Evolutionary conservation across 495 filamentous ascomycete genomes (phyloP), one percentile per base, ranked within the genome.

Genomic region (Penicillium atrosanguineum): DNA sequence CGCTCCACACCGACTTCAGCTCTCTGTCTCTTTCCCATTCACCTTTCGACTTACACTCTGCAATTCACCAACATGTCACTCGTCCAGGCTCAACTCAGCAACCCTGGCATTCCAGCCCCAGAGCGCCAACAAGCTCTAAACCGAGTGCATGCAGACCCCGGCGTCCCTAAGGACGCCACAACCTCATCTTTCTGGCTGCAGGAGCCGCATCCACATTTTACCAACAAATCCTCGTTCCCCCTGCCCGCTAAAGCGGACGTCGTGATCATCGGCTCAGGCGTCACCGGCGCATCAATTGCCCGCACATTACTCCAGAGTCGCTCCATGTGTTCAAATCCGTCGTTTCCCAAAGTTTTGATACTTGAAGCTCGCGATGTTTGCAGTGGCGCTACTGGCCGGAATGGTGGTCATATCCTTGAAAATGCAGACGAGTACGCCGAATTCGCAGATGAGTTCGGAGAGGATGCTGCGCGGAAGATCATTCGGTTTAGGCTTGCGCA

Each of bases 301-400:
- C 72, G 80, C 15, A 85, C 83, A 34, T 68, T 95, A 6, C 61
- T 78, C 38, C 69, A 79, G 55, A 67, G 38, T 18, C 42, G 57
- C 15, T 12, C 46, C 16, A 21, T 8, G 1, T 55, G 55, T 59
- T 47, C 62, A 65, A 56, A 60, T 53, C 2, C 55, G 69, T 46
- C 50, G 28, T 21, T 45, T 31, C 64, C 57, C 3, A 77, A 69
- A 8, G 66, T 91, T 1, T 76, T 90, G 1, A 85, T 94, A 77
- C 72, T 95, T 2, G 90, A 95, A 68, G 89, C 89, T 6, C 77
- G 89, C 45, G 84, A 88, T 67, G 82, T 85, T 8, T 91, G 87
- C 63, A 89, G 79, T 72, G 90, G 90, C 15, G 90, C 90, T 16
- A 94, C 90, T 0, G 90, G 90, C 0, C 73, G 89, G 0, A 78